Conservation (phyloP, 169 alveolate species). For the Cryptosporidium andersoni region DNA sequence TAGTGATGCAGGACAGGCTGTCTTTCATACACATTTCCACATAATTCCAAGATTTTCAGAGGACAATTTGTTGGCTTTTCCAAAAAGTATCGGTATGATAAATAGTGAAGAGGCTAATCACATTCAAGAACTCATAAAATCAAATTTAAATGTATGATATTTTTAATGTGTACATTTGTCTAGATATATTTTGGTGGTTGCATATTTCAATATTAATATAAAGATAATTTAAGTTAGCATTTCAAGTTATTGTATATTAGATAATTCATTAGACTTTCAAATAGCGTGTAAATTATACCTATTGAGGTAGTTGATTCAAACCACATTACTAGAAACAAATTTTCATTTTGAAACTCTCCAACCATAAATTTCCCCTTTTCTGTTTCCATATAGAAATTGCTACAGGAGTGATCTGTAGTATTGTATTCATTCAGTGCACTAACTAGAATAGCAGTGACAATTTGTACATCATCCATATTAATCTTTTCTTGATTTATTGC, state of each 20-base stretch:
- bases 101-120: not conserved
- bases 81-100: not conserved
- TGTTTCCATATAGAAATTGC: slow-evolving; percentile 34
- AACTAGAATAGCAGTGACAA: slow-evolving; percentile 21
- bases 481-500: slow-evolving; percentile 4
- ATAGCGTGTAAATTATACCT: slow-evolving; percentile 37
- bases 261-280: not conserved
- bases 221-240: no score
- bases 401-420: not conserved
- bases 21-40: slow-evolving; percentile 89
- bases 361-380: slow-evolving; percentile 55
- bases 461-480: slow-evolving; percentile 1
- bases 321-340: slow-evolving; percentile 26
- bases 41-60: slow-evolving; percentile 13
- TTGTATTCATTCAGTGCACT: slow-evolving; percentile 45
- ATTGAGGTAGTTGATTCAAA: slow-evolving; percentile 34
- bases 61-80: no score
- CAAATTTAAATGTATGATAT: not conserved
- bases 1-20: slow-evolving; percentile 88
- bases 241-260: not conserved
- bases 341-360: slow-evolving; percentile 1
- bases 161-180: not conserved
- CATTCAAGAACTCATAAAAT: not conserved
- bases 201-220: no score
- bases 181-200: not conserved